These are phyloP conservation scores for Smallanthus sonchifolius DNA, from an alignment of 129 eudicot genomes.

Conservation along the genomic window DNA sequence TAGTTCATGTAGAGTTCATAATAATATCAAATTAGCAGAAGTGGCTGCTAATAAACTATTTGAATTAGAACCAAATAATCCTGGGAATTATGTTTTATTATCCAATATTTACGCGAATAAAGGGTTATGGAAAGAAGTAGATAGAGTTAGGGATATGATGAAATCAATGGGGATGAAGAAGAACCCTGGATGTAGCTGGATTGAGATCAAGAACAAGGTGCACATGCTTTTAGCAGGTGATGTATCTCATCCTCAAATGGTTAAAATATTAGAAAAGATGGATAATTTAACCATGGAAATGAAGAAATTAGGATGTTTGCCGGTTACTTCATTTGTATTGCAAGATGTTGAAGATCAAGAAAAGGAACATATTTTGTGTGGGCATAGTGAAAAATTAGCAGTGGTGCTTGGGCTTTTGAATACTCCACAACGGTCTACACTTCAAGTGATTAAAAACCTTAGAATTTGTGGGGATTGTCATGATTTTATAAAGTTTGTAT, in stretches of 20 bases:
- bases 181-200: conserved; percentile 98
- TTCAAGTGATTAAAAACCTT: conserved; percentile 83
- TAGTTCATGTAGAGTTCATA: conserved; percentile 81
- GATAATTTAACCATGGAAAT: conserved; percentile 48
- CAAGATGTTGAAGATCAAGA: conserved; percentile 99
- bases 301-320: conserved; percentile 61
- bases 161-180: conserved; percentile 76
- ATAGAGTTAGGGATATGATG: conserved; percentile 66
- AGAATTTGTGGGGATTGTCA: conserved; percentile 91
- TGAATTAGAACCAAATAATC: conserved; percentile 72
- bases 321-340: conserved; percentile 60
- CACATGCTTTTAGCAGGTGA: conserved; percentile 92
- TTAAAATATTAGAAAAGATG: conserved; percentile 49
- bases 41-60: conserved; percentile 67
- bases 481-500: conserved; percentile 64
- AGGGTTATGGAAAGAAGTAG: conserved; percentile 70
- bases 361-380: conserved; percentile 83
- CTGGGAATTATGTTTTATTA: conserved; percentile 77
- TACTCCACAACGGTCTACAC: conserved; percentile 55
- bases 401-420: conserved; percentile 80
- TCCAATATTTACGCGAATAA: conserved; percentile 84
- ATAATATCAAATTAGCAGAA: conserved; percentile 53
- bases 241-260: conserved; percentile 69
- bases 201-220: conserved; percentile 78
- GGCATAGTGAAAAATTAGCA: conserved; percentile 90